Conservation (phyloP, 345 rosid species). For the Sonneratia caseolaris region DNA sequence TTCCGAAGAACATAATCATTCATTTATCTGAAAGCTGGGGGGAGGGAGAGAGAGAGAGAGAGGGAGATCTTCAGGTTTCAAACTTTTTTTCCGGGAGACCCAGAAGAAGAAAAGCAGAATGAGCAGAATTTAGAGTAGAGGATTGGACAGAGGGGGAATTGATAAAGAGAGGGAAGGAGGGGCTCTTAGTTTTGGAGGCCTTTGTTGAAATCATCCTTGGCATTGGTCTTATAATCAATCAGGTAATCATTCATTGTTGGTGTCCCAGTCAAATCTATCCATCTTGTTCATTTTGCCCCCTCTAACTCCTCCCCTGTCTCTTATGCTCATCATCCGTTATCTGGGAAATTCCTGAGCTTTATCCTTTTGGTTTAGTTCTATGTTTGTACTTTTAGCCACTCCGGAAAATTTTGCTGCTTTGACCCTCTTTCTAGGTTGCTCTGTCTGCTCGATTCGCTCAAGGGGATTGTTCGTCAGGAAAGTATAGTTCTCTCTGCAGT, state of each 20-base stretch:
- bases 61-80: slow-evolving; percentile 13
- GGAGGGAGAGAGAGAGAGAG: slow-evolving; percentile 5
- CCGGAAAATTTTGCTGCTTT: background rate
- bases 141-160: background rate
- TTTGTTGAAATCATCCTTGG: slow-evolving; percentile 27
- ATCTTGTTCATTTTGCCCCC: background rate
- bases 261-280: background rate
- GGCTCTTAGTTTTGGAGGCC: slow-evolving; percentile 20
- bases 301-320: too few species aligned
- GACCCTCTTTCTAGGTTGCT: background rate
- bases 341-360: too few species aligned
- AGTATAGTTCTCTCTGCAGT: background rate
- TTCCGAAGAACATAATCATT: slow-evolving; percentile 26
- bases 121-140: slow-evolving; percentile 11
- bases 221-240: slow-evolving; percentile 44
- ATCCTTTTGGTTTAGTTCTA: too few species aligned
- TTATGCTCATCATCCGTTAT: too few species aligned
- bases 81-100: slow-evolving; percentile 9
- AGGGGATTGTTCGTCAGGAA: background rate
- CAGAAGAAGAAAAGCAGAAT: slow-evolving; percentile 10
- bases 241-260: slow-evolving; percentile 25
- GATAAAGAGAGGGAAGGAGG: slow-evolving; percentile 3
- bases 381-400: too few species aligned
- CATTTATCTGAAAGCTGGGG: slow-evolving; percentile 14
- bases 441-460: background rate